phyloP scores from a whole-genome alignment of 2,329 filamentous ascomycete species.

The Ascocoryne sarcoides region DNA sequence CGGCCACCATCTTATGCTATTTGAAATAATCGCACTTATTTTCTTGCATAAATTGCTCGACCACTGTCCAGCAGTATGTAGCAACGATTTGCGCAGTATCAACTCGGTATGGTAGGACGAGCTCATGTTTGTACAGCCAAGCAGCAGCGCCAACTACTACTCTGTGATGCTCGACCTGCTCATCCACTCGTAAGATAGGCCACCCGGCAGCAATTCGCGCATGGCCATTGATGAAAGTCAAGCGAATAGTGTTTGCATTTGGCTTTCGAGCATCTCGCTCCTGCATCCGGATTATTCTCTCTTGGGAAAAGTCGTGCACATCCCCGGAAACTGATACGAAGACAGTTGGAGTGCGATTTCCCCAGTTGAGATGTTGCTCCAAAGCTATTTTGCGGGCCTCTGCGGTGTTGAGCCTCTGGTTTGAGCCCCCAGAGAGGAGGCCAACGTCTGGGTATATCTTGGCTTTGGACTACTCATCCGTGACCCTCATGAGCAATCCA shows the following conservation, averaged over 20 bases:
- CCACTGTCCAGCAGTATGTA: conserved; percentile 1
- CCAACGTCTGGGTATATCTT: background rate
- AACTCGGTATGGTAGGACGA: conserved; percentile 1
- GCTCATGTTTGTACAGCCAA: background rate
- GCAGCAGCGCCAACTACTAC: background rate
- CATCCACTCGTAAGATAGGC: background rate
- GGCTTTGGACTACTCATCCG: background rate
- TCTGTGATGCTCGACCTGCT: conserved; percentile 1
- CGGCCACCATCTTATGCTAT: conserved; percentile 4
- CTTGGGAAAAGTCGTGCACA: background rate
- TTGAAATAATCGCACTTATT: conserved; percentile 1
- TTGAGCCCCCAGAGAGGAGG: background rate
- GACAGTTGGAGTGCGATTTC: background rate
- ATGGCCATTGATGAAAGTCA: conserved; percentile 3
- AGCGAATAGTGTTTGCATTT: background rate
- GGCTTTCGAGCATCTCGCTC: background rate
- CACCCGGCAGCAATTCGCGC: background rate
- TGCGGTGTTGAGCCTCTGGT: background rate
- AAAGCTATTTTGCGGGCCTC: background rate
- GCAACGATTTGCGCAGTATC: conserved; percentile 3
- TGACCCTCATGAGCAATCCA: background rate
- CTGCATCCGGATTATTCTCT: background rate
- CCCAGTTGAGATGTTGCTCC: background rate
- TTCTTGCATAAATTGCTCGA: conserved; percentile 1
- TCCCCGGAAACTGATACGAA: background rate